phyloP scores from a whole-genome alignment of 352 stramenopile genomes.

The Aphanomyces stellatus region DNA sequence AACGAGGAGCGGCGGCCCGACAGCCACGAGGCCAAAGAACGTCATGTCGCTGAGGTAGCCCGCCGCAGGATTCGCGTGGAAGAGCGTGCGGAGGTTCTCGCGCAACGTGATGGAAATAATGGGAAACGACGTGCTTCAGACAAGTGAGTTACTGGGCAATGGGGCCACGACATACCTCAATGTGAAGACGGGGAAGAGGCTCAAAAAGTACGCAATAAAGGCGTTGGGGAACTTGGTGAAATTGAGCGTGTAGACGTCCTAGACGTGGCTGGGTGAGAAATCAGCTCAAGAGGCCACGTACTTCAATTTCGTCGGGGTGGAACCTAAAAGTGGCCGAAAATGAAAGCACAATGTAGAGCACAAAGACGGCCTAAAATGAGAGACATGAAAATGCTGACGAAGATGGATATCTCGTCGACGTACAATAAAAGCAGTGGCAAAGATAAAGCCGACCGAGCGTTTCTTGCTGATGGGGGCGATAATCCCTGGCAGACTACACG shows the following conservation, averaged over 20 bases:
- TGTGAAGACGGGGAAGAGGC: constrained; percentile 80
- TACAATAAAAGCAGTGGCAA: constrained; percentile 62
- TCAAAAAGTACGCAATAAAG: constrained; percentile 79
- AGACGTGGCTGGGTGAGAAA: background rate
- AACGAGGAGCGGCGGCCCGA: constrained; percentile 69
- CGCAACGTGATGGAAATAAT: constrained; percentile 82
- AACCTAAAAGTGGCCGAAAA: constrained; percentile 74
- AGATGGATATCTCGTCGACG: constrained; percentile 14
- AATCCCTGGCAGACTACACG: constrained; percentile 60
- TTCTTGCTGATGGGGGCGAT: constrained; percentile 79
- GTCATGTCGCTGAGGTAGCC: constrained; percentile 31
- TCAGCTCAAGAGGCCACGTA: constrained; percentile 24
- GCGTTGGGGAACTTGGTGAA: constrained; percentile 75
- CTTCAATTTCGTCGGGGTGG: constrained; percentile 64
- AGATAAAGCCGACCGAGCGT: constrained; percentile 49
- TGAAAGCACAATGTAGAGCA: constrained; percentile 74
- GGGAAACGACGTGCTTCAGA: constrained; percentile 63
- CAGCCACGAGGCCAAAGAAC: constrained; percentile 53
- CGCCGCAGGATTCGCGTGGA: constrained; percentile 43
- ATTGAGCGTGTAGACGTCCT: constrained; percentile 88
- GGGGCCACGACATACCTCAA: constrained; percentile 44
- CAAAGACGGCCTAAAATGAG: constrained; percentile 48
- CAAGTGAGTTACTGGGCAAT: background rate
- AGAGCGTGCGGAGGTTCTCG: constrained; percentile 72
- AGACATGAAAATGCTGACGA: background rate